These are phyloP conservation scores for Morella rubra DNA, from an alignment of 306 rosid species.

Conservation along the genomic window DNA sequence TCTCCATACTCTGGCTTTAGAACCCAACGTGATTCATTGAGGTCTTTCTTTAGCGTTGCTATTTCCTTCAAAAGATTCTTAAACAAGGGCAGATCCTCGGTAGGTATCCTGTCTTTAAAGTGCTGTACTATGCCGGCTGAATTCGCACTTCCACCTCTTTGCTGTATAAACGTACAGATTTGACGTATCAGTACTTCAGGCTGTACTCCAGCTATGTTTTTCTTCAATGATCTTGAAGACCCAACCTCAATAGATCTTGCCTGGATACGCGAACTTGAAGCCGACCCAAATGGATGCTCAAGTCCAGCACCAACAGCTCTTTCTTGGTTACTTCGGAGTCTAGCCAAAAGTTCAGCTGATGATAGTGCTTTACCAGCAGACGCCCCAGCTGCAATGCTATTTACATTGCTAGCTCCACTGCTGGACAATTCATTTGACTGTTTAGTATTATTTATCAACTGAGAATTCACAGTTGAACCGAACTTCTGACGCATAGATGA, in stretches of 20 bases:
- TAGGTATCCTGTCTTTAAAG: slow-evolving; percentile 76
- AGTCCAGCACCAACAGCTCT: slow-evolving; percentile 69
- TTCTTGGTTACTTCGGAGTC: slow-evolving; percentile 71
- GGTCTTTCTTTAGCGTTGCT: slow-evolving; percentile 65
- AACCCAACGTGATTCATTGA: slow-evolving; percentile 68
- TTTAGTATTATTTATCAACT: slow-evolving; percentile 43
- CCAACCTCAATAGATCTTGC: slow-evolving; percentile 42
- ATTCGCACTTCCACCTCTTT: slow-evolving; percentile 66
- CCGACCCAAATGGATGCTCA: slow-evolving; percentile 47
- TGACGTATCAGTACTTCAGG: slow-evolving; percentile 84
- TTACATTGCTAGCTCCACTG: slow-evolving; percentile 41
- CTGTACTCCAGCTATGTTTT: slow-evolving; percentile 42
- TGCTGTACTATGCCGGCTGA: slow-evolving; percentile 76
- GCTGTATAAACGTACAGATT: slow-evolving; percentile 78
- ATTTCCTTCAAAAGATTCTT: slow-evolving; percentile 93
- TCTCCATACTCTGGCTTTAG: slow-evolving; percentile 74
- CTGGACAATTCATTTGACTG: slow-evolving; percentile 44
- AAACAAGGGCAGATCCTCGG: slow-evolving; percentile 79
- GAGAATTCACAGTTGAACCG: slow-evolving; percentile 73
- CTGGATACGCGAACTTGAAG: slow-evolving; percentile 39
- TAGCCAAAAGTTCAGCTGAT: slow-evolving; percentile 72
- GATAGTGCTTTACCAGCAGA: slow-evolving; percentile 82
- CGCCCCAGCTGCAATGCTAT: slow-evolving; percentile 72
- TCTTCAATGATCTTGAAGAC: slow-evolving; percentile 51
- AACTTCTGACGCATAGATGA: slow-evolving; percentile 66